Conservation (phyloP, 78 protist species). For the Guillardia theta region DNA sequence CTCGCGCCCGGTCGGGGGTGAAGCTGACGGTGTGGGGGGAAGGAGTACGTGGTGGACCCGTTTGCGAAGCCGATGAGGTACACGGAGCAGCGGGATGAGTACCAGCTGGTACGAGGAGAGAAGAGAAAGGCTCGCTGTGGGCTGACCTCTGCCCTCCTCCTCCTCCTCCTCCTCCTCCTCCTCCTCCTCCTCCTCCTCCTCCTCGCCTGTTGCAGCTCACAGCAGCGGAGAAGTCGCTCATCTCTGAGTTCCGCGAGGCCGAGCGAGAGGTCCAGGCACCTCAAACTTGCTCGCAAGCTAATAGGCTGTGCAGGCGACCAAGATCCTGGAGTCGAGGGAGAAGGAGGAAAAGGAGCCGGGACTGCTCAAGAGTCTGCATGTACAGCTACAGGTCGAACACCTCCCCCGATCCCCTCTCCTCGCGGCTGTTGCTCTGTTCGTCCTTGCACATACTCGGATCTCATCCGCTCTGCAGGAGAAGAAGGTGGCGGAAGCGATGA, state of each 20-base stretch:
- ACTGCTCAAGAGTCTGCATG: not conserved
- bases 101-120: not conserved
- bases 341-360: not conserved
- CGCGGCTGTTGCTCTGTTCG: not conserved
- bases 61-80: not conserved
- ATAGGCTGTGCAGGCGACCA: too few relatives aligned
- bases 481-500: not conserved
- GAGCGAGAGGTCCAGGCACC: not conserved
- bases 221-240: not conserved
- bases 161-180: not conserved
- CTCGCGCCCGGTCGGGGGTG: too few relatives aligned
- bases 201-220: not conserved
- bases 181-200: not conserved
- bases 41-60: not conserved
- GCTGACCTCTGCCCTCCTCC: not conserved
- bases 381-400: too few relatives aligned
- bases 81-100: conserved; percentile 32
- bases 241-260: not conserved
- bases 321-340: not conserved
- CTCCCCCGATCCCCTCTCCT: not conserved
- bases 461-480: not conserved
- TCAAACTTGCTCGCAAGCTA: too few relatives aligned
- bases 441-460: not conserved
- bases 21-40: too few relatives aligned
- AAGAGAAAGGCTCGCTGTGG: not conserved